Evolutionary conservation across 2,329 filamentous ascomycete species (phyloP).

Genomic region (Ophiocordyceps camponoti-floridani): DNA sequence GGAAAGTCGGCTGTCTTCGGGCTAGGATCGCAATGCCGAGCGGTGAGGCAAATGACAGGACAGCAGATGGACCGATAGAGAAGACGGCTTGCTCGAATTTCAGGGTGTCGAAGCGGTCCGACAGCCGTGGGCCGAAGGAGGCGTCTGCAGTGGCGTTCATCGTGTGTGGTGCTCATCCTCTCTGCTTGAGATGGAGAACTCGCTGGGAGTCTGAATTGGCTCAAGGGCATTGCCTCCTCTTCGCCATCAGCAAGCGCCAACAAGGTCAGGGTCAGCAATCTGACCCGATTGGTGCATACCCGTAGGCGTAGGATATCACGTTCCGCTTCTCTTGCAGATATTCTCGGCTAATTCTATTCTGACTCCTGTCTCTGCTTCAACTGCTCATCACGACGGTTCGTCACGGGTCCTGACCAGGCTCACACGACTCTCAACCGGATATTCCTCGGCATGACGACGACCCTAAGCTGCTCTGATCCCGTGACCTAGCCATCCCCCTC

Average conservation of each 20-base stretch:
- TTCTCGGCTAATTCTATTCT: no score
- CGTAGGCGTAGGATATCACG: not conserved
- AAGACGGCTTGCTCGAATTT: constrained; percentile 6
- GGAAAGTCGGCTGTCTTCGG: not conserved
- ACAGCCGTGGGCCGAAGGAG: constrained; percentile 3
- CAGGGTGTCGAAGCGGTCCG: constrained; percentile 6
- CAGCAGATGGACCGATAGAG: constrained; percentile 2
- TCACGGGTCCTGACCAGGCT: no score
- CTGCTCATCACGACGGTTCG: no score
- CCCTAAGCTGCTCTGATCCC: not conserved
- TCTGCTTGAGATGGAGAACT: not conserved
- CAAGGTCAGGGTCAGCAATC: not conserved
- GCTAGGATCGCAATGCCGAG: not conserved
- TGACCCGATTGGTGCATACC: not conserved
- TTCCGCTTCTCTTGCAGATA: no score
- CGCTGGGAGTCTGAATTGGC: no score
- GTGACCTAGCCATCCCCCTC: not conserved
- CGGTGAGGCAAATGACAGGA: not conserved
- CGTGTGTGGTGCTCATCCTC: not conserved
- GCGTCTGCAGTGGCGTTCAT: not conserved
- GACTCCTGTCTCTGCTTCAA: not conserved
- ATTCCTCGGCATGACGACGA: not conserved
- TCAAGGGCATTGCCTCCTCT: no score
- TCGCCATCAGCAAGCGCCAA: not conserved
- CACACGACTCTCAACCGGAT: not conserved